Evolutionary conservation across 2,329 filamentous ascomycete genomes (phyloP), one percentile per base, ranked within the genome.

Genomic region (Nothomitra cinnamomea): DNA sequence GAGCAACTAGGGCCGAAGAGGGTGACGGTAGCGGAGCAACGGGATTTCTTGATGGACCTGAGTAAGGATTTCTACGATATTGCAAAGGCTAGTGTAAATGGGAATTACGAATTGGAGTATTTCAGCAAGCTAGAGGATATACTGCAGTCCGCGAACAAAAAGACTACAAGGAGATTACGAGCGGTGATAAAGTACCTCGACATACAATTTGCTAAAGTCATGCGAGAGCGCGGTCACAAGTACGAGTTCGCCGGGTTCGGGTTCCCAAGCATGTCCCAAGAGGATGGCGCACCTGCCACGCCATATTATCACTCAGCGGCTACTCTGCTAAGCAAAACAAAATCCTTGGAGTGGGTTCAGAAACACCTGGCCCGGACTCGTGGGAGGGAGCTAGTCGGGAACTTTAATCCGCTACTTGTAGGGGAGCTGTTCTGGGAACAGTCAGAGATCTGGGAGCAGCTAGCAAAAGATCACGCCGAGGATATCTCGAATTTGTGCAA

Each of bases 351-450:
- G 0, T 66, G 71, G 57, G 67, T 73, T 2, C 53, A 65, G 40
- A 55, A 62, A 0, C 63, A 70, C 2, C 63, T 85, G 79, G 81
- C 61, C 69, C 42, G 28, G 54, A 0, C 68, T 74, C 65, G 53
- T 19, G 53, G 53, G 4, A 12, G 4, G 10, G 53, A 54, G 28
- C 48, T 54, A 3, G 47, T 47, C 13, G 53, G 53, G 10, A 52
- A 15, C 19, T 52, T 54, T 12, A 54, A 54, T 24, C 52, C 52
- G 7, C 15, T 52, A 5, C 13, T 54, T 6, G 10, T 54, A 6
- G 17, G 22, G 6, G 19, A 52, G 13, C 22, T 52, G 12, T 54
- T 54, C 24, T 38, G 22, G 43, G 52, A 54, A 32, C 52, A 54
- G 24, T 52, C 52, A 19, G 24, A 15, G 10, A 6, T 10, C n/a